phyloP scores from a whole-genome alignment of 1,139 yeast genomes.

The Schizosaccharomyces versatilis region DNA sequence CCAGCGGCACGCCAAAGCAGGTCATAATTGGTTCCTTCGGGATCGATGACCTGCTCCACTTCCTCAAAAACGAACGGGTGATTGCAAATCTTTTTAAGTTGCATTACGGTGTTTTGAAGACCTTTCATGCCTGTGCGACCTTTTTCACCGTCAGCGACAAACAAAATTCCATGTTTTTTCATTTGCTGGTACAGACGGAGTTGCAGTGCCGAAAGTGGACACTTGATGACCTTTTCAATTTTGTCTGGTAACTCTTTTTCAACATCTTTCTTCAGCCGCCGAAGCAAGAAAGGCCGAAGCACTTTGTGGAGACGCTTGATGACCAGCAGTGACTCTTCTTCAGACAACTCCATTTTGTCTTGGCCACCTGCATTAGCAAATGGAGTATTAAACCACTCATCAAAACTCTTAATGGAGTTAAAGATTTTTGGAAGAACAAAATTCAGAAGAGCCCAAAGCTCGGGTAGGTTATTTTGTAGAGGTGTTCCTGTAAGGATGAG shows the following conservation, averaged over 20 bases:
- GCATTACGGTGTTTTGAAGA: conserved; percentile 87
- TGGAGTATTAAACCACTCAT: conserved; percentile 97
- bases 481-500: conserved; percentile 95
- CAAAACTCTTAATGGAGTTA: conserved; percentile 89
- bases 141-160: conserved; percentile 41
- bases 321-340: conserved; percentile 85
- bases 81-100: conserved; percentile 81
- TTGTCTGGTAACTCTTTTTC: conserved; percentile 91
- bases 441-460: conserved; percentile 85
- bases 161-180: conserved; percentile 72
- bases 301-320: conserved; percentile 92
- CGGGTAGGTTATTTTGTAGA: conserved; percentile 85
- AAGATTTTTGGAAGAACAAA: conserved; percentile 89
- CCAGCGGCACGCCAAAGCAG: conserved; percentile 72
- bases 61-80: conserved; percentile 95
- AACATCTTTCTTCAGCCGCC: conserved; percentile 91
- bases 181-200: conserved; percentile 64
- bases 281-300: conserved; percentile 72
- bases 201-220: conserved; percentile 82
- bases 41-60: conserved; percentile 70
- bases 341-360: conserved; percentile 79
- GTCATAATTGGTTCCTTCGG: conserved; percentile 35
- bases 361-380: conserved; percentile 90
- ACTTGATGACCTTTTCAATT: conserved; percentile 82
- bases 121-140: conserved; percentile 61